Evolutionary conservation across 352 stramenopile genomes (phyloP).

Genomic region (Discostella stelligera): DNA sequence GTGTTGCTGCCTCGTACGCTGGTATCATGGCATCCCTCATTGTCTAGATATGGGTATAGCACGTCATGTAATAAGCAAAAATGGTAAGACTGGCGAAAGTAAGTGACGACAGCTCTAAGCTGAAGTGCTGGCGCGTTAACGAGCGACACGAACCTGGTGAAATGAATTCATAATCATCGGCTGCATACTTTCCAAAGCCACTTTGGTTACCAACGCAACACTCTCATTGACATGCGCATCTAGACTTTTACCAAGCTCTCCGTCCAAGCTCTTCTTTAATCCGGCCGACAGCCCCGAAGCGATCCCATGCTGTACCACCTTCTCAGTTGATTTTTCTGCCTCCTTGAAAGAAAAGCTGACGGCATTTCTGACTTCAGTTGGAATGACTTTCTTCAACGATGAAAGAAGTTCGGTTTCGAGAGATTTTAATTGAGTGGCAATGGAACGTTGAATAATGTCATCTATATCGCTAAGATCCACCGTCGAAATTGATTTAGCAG

Average conservation of each 20-base stretch:
- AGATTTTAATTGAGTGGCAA: slow-evolving; percentile 31
- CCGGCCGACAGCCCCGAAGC: neutral
- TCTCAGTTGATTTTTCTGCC: slow-evolving; percentile 16
- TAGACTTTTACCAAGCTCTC: slow-evolving; percentile 25
- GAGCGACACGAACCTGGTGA: slow-evolving; percentile 29
- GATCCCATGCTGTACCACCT: slow-evolving; percentile 24
- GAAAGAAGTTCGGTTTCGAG: slow-evolving; percentile 28
- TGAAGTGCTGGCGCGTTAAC: neutral
- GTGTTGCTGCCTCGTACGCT: slow-evolving; percentile 65
- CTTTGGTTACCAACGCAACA: slow-evolving; percentile 29
- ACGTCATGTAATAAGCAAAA: slow-evolving; percentile 1
- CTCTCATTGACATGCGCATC: slow-evolving; percentile 38
- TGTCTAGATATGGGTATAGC: slow-evolving; percentile 21
- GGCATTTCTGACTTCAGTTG: slow-evolving; percentile 29
- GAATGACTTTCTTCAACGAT: slow-evolving; percentile 22
- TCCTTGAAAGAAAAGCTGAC: slow-evolving; percentile 24
- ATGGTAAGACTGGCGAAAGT: neutral
- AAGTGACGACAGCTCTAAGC: neutral
- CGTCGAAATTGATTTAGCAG: neutral
- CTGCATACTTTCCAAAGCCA: slow-evolving; percentile 38
- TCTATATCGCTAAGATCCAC: slow-evolving; percentile 24
- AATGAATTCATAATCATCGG: slow-evolving; percentile 35
- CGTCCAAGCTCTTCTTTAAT: slow-evolving; percentile 1
- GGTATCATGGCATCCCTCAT: slow-evolving; percentile 78
- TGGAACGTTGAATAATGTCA: slow-evolving; percentile 11